These are phyloP conservation scores for Simplicillium sp. DNA, from an alignment of 2,329 filamentous ascomycete genomes.

Conservation along the genomic window DNA sequence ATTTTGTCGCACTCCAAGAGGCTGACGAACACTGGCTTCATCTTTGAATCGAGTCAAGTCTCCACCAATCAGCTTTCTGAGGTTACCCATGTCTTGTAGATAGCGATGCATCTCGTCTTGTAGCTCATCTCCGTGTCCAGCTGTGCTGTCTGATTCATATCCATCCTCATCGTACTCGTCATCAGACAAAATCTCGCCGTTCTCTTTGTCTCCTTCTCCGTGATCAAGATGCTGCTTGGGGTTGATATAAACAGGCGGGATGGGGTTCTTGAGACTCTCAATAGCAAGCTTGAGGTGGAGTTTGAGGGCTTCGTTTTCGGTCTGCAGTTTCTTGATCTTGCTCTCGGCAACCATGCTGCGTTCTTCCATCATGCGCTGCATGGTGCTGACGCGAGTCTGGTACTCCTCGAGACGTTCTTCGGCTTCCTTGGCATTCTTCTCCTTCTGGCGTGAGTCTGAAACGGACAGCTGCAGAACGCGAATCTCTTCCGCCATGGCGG, in stretches of 20 bases:
- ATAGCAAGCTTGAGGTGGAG: slow-evolving; percentile 83
- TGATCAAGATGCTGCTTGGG: slow-evolving; percentile 11
- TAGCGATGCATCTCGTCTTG: slow-evolving; percentile 81
- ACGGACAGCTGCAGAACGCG: slow-evolving; percentile 71
- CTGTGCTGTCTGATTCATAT: slow-evolving; percentile 35
- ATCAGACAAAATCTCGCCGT: slow-evolving; percentile 31
- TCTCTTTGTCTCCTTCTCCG: slow-evolving; percentile 24
- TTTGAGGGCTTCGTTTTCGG: slow-evolving; percentile 81
- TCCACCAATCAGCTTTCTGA: slow-evolving; percentile 53
- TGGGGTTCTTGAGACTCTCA: slow-evolving; percentile 82
- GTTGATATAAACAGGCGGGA: slow-evolving; percentile 47
- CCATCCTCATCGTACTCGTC: slow-evolving; percentile 54
- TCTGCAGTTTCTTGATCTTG: slow-evolving; percentile 84
- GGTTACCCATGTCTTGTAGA: slow-evolving; percentile 72
- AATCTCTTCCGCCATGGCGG: slow-evolving; percentile 92
- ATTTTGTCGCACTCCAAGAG: slow-evolving; percentile 36
- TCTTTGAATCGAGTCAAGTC: slow-evolving; percentile 63
- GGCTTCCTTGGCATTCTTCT: slow-evolving; percentile 68
- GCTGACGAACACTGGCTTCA: slow-evolving; percentile 45
- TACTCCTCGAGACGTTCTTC: slow-evolving; percentile 90
- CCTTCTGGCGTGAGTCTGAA: slow-evolving; percentile 53
- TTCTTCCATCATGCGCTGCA: slow-evolving; percentile 97
- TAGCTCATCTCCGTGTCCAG: slow-evolving; percentile 51
- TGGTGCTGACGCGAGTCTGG: slow-evolving; percentile 76
- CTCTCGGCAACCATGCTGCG: slow-evolving; percentile 80